Evolutionary conservation across 805 yeast genomes (phyloP).

Genomic region (Suhomyces canberraensis): DNA sequence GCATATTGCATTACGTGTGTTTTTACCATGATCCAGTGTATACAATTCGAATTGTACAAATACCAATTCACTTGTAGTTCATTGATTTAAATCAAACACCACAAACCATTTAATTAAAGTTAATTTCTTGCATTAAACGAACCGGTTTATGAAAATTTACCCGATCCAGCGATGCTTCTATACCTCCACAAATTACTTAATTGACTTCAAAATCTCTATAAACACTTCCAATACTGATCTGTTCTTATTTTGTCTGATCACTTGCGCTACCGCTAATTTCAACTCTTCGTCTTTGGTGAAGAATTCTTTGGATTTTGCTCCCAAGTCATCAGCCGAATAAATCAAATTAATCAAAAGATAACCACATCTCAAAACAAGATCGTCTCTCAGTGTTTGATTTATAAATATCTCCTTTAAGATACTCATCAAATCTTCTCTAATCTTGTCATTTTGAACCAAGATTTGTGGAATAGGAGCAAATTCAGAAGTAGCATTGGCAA

Average conservation of each 20-base stretch:
- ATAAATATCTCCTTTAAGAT: conserved; percentile 21
- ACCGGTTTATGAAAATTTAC: too few species aligned
- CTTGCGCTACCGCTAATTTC: conserved; percentile 2
- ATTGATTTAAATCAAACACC: too few species aligned
- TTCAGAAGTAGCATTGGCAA: conserved; percentile 41
- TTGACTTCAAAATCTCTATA: conserved; percentile 14
- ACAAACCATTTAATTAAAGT: too few species aligned
- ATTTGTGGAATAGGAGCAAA: conserved; percentile 33
- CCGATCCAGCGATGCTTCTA: too few species aligned
- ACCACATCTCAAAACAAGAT: conserved; percentile 28
- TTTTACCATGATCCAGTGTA: background rate
- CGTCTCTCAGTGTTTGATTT: conserved; percentile 20
- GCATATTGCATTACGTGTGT: background rate
- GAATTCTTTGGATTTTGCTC: background rate
- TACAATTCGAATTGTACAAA: background rate
- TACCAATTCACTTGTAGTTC: too few species aligned
- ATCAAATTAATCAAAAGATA: conserved; percentile 21
- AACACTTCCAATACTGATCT: conserved; percentile 12
- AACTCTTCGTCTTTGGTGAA: conserved; percentile 7
- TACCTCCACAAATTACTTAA: conserved; percentile 1
- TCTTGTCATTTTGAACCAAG: conserved; percentile 14
- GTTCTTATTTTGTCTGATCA: conserved; percentile 4
- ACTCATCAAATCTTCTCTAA: conserved; percentile 15
- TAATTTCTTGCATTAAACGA: too few species aligned
- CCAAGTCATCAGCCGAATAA: conserved; percentile 11